Base-by-base conservation (phyloP, 225 moss, liverwort and hornwort genomes). In the Marchantia polymorpha region DNA sequence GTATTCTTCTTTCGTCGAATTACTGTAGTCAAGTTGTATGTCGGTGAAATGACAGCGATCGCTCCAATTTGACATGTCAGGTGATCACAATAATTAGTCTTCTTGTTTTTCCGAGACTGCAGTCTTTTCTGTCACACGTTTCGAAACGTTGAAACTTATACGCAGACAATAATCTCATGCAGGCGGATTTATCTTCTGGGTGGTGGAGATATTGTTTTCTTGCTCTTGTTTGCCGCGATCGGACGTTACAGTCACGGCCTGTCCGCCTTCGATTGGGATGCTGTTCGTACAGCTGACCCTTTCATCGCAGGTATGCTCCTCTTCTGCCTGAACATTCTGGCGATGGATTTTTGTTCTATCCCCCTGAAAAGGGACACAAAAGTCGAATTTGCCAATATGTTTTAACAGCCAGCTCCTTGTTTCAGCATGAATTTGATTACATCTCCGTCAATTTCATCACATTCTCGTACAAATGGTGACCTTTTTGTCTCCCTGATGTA, bases 181-280 rank as follows among this genome's bases (percentile, higher is more conserved):
- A 96, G 96, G 81, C 85, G 94, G 59, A 90, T 89, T 68, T 93
- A 82, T 73, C 23, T 88, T 59, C 80, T 97, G 82, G 93, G 86
- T 69, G 96, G 78, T 48, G 96, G 94, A 63, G 96, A 97, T 83
- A 74, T 94, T 81, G 85, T 86, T 72, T 91, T 89, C 51, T 84
- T 97, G 74, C 48, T 97, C 47, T 86, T 92, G 29, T 97, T 97
- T 79, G 87, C 96, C 51, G 76, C 90, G 65, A 89, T 94, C 65
- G 96, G 96, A 67, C 87, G 96, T 74, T 83, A 88, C 76, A 93
- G 96, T 79, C 94, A 97, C 71, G 96, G 96, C 27, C 75, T 97
- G 27, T 82, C 92, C 60, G 84, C 82, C 81, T 78, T 94, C 49
- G 93, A 94, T 80, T 94, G 96, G 96, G 96, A 97, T 79, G 88